These are phyloP conservation scores for Zychaea mexicana DNA, from an alignment of 371 early-diverging fungal genomes.

Conservation along the genomic window DNA sequence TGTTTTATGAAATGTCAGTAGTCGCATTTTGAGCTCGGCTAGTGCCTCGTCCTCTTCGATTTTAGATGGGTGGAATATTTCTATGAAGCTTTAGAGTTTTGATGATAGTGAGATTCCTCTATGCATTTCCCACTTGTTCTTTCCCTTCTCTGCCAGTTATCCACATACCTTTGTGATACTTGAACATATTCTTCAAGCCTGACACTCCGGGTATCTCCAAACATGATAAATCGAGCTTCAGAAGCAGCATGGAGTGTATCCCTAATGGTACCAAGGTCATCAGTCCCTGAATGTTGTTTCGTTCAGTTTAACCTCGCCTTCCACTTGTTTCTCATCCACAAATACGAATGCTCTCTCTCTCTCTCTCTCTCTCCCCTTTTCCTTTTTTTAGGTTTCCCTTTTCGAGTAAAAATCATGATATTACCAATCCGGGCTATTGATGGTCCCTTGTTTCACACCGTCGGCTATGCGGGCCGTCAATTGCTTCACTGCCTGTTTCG, in stretches of 20 bases:
- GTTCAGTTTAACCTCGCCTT: no score
- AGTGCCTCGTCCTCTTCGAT: slow-evolving; percentile 9
- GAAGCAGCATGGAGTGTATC: slow-evolving; percentile 52
- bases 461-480: slow-evolving; percentile 49
- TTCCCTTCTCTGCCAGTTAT: not conserved
- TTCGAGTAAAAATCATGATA: not conserved
- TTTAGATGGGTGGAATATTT: slow-evolving; percentile 31
- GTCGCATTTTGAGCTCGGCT: slow-evolving; percentile 30
- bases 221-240: slow-evolving; percentile 45
- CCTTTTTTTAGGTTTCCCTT: not conserved
- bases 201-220: slow-evolving; percentile 45
- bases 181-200: slow-evolving; percentile 49
- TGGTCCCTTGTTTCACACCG: slow-evolving; percentile 51
- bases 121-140: not conserved
- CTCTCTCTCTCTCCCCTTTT: not conserved
- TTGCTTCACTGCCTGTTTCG: slow-evolving; percentile 45
- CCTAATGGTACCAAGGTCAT: slow-evolving; percentile 21
- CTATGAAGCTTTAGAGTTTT: slow-evolving; percentile 39
- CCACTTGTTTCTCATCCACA: no score
- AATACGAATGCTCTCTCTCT: not conserved
- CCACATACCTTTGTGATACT: slow-evolving; percentile 49
- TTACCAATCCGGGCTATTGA: slow-evolving; percentile 63
- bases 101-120: no score
- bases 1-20: slow-evolving; percentile 38
- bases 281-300: not conserved